Evolutionary conservation across 2,329 filamentous ascomycete species (phyloP).

Genomic region (Fusarium mexicanum): DNA sequence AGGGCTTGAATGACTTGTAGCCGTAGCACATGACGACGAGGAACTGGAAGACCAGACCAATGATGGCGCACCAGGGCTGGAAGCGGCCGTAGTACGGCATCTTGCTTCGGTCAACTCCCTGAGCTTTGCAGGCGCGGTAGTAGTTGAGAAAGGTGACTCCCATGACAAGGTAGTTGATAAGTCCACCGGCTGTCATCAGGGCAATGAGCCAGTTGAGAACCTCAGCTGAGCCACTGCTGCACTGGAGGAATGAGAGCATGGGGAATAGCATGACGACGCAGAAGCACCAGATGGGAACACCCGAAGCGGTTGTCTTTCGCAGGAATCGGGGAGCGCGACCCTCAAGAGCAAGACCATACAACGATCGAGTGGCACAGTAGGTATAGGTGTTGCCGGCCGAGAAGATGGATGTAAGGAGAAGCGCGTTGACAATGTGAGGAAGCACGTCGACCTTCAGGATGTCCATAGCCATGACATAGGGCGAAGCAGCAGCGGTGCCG

Average conservation of each 20-base stretch:
- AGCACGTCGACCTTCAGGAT: conserved; percentile 63
- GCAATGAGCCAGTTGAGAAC: conserved; percentile 65
- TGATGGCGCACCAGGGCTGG: conserved; percentile 66
- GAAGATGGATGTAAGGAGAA: conserved; percentile 55
- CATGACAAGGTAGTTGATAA: conserved; percentile 71
- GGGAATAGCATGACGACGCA: conserved; percentile 62
- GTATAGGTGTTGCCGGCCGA: conserved; percentile 62
- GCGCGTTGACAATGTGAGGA: conserved; percentile 67
- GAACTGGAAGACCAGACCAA: conserved; percentile 55
- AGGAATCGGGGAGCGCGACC: conserved; percentile 63
- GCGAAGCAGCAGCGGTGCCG: conserved; percentile 64
- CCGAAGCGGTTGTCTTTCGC: conserved; percentile 66
- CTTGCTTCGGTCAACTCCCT: conserved; percentile 60
- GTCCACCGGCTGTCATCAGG: conserved; percentile 65
- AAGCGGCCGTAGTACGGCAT: conserved; percentile 68
- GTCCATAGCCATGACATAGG: conserved; percentile 71
- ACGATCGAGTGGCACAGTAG: conserved; percentile 60
- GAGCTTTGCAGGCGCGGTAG: conserved; percentile 62
- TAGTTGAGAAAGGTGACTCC: conserved; percentile 57
- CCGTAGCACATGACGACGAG: conserved; percentile 63
- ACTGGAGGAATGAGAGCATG: conserved; percentile 62
- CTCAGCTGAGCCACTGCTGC: conserved; percentile 57
- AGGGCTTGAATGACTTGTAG: conserved; percentile 62
- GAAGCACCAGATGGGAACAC: conserved; percentile 70
- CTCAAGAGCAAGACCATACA: conserved; percentile 61